Conservation (phyloP, 2,329 filamentous ascomycete genomes). For the Microdochium paspali region DNA sequence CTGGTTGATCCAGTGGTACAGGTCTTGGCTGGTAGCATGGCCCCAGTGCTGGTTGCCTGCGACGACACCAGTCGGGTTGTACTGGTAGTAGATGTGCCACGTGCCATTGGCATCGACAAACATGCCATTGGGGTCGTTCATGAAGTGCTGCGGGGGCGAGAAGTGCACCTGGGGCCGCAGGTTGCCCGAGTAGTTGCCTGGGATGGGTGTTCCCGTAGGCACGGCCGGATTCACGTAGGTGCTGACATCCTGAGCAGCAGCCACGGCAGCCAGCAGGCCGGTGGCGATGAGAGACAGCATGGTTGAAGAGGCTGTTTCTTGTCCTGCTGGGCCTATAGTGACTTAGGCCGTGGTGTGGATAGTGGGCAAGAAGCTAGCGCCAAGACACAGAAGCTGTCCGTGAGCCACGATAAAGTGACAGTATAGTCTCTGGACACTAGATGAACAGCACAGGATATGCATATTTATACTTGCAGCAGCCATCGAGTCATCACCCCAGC, state of each 20-base stretch:
- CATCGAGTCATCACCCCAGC: no score
- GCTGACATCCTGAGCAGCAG: slow-evolving; percentile 3
- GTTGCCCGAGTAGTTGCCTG: slow-evolving; percentile 16
- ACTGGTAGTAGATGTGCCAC: slow-evolving; percentile 59
- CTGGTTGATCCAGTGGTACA: slow-evolving; percentile 58
- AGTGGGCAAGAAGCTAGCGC: no score
- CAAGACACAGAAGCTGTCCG: no score
- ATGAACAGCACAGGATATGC: no score
- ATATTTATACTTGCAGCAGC: no score
- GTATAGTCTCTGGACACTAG: no score
- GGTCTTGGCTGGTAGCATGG: slow-evolving; percentile 51
- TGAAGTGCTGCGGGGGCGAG: slow-evolving; percentile 40
- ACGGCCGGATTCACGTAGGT: slow-evolving; percentile 18
- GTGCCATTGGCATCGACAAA: slow-evolving; percentile 45
- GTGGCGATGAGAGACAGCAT: background rate
- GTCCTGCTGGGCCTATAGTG: no score
- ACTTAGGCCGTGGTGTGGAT: no score
- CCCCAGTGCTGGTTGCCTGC: slow-evolving; percentile 48
- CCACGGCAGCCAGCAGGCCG: slow-evolving; percentile 3
- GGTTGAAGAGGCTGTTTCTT: background rate
- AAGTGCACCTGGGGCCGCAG: slow-evolving; percentile 45
- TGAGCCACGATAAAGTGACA: no score
- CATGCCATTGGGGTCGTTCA: slow-evolving; percentile 59
- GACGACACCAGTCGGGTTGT: slow-evolving; percentile 15
- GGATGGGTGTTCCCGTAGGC: slow-evolving; percentile 14